These are phyloP conservation scores for Thermothielavioides terrestris DNA, from an alignment of 495 filamentous ascomycete species.

Conservation along the genomic window DNA sequence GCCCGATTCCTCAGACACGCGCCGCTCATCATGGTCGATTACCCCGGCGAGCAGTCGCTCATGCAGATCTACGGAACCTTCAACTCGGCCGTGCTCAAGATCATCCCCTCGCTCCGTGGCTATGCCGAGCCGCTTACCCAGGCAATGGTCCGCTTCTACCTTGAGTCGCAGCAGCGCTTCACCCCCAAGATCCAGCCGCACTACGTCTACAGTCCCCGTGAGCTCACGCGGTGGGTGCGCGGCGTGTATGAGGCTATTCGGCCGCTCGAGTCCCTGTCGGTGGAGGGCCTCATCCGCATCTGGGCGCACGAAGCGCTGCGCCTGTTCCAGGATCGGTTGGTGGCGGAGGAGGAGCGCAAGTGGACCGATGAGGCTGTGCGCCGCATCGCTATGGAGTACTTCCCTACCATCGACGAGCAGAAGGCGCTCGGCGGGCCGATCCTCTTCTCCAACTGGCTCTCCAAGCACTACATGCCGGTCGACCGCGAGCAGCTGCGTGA, in stretches of 20 bases:
- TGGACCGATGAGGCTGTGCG: slow-evolving; percentile 86
- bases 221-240: slow-evolving; percentile 93
- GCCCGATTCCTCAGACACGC: slow-evolving; percentile 89
- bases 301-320: slow-evolving; percentile 97
- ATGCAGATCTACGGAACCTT: slow-evolving; percentile 98
- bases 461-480: slow-evolving; percentile 95
- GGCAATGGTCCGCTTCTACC: slow-evolving; percentile 94
- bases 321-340: slow-evolving; percentile 92
- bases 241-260: slow-evolving; percentile 95
- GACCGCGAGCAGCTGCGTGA: slow-evolving; percentile 89
- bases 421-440: slow-evolving; percentile 90
- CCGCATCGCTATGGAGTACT: slow-evolving; percentile 79
- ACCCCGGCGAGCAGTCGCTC: slow-evolving; percentile 89
- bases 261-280: slow-evolving; percentile 73
- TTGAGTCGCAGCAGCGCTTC: slow-evolving; percentile 87
- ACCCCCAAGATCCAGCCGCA: slow-evolving; percentile 95
- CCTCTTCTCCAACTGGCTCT: slow-evolving; percentile 98
- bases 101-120: slow-evolving; percentile 87
- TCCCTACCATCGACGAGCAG: slow-evolving; percentile 83
- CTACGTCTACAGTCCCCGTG: slow-evolving; percentile 98
- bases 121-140: slow-evolving; percentile 92
- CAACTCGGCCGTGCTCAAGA: slow-evolving; percentile 92
- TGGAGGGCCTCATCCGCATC: slow-evolving; percentile 91
- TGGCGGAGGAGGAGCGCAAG: slow-evolving; percentile 85
- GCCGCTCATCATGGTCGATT: slow-evolving; percentile 97